These are phyloP conservation scores for Tephrocybe sp. DNA, from an alignment of 768 basidiomycete genomes.

Conservation along the genomic window DNA sequence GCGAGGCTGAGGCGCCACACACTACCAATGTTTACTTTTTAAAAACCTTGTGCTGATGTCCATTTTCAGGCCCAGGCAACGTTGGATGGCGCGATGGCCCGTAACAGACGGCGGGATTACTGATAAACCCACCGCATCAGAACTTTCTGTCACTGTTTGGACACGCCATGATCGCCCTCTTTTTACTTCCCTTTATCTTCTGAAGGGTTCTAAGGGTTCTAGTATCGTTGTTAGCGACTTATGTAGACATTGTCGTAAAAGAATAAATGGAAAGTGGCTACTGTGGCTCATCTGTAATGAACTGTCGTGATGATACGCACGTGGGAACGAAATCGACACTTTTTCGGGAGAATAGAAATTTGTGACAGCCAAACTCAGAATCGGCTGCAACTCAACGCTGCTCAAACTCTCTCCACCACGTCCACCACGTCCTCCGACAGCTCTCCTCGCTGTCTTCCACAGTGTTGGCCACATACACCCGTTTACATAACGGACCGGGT, in stretches of 20 bases:
- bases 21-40: not conserved
- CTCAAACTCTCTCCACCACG: constrained; percentile 1
- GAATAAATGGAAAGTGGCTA: not conserved
- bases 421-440: not conserved
- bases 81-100: not conserved
- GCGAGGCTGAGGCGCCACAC: constrained; percentile 74
- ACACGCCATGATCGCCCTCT: too few relatives aligned
- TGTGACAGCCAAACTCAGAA: constrained; percentile 15
- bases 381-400: constrained; percentile 13
- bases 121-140: too few relatives aligned
- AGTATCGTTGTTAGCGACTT: too few relatives aligned
- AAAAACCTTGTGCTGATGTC: constrained; percentile 3
- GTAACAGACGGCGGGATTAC: too few relatives aligned
- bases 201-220: too few relatives aligned
- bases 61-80: not conserved
- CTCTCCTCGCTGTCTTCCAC: not conserved
- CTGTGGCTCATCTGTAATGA: too few relatives aligned
- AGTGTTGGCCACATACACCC: not conserved
- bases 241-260: not conserved
- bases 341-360: constrained; percentile 17
- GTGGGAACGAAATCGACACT: constrained; percentile 12
- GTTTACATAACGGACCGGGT: constrained; percentile 10
- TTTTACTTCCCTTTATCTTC: too few relatives aligned
- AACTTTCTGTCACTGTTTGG: too few relatives aligned
- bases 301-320: constrained; percentile 3